phyloP scores from a whole-genome alignment of 1,284 basidiomycete species.

The Pholiota adiposa region DNA sequence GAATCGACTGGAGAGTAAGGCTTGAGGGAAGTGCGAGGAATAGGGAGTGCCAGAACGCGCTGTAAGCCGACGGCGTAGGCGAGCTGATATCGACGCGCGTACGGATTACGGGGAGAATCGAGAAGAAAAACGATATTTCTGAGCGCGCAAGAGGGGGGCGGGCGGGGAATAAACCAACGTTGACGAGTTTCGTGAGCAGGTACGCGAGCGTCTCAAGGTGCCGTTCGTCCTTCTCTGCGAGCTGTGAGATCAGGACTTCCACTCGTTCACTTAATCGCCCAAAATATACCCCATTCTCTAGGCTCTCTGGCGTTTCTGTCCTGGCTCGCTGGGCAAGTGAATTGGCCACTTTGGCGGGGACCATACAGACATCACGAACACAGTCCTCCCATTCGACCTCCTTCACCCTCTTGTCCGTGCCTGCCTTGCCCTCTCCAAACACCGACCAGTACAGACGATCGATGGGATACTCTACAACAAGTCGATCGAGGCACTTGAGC shows the following conservation, averaged over 20 bases:
- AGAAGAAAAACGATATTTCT: constrained; percentile 68
- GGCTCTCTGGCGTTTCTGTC: constrained; percentile 41
- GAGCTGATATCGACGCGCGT: constrained; percentile 36
- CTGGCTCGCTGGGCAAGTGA: constrained; percentile 40
- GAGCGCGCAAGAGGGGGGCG: constrained; percentile 49
- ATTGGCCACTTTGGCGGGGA: constrained; percentile 76
- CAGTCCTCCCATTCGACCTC: constrained; percentile 68
- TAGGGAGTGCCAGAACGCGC: constrained; percentile 52
- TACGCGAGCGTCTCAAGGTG: constrained; percentile 40
- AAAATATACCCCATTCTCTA: constrained; percentile 61
- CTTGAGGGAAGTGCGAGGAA: constrained; percentile 55
- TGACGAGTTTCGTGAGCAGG: constrained; percentile 67
- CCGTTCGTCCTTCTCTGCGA: constrained; percentile 5
- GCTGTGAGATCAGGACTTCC: constrained; percentile 50
- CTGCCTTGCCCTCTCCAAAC: constrained; percentile 33
- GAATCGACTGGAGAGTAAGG: constrained; percentile 55
- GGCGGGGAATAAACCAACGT: constrained; percentile 65
- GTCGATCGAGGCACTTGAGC: constrained; percentile 54
- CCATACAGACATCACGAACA: constrained; percentile 58
- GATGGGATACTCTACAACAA: constrained; percentile 66
- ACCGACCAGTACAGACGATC: constrained; percentile 64
- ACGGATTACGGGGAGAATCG: constrained; percentile 52
- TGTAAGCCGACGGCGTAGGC: constrained; percentile 38
- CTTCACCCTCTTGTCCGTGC: constrained; percentile 30
- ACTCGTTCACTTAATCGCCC: constrained; percentile 55